Evolutionary conservation across 148 eudicot genomes (phyloP), one percentile per base, ranked within the genome.

Genomic region (Chenopodium formosanum): DNA sequence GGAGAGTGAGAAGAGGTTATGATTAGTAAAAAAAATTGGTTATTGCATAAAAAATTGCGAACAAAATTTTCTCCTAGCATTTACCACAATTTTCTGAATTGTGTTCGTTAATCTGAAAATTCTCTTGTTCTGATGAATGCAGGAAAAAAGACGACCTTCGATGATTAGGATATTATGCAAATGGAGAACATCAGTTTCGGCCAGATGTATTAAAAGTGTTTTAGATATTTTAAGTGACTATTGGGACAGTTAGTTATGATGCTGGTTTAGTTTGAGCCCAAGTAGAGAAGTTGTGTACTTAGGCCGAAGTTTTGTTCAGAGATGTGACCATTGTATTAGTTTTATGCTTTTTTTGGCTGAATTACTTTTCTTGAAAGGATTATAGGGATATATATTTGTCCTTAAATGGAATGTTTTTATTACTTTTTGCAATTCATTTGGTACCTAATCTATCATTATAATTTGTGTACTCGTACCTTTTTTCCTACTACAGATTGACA

Each of bases 101-200:
- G 7, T 40, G 44, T 40, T 40, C 1, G 44, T 40, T 40, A 40
- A 5, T 40, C 5, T 25, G 25, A 25, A 19, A 6, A 23, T 5
- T 27, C 0, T 9, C 5, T 40, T 40, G 4, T 6, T 14, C 47
- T 74, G 50, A 31, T 31, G 7, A 62, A 27, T 67, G 77, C 85
- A 85, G 88, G 88, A 46, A 85, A 82, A 78, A 85, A 85, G 88
- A 85, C 85, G 2, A 65, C 80, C 66, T 85, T 82, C 6, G 85
- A 53, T 12, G 85, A 83, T 76, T 44, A 70, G n/a, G 27, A 20
- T 60, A 23, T 31, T 10, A 50, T 40, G 60, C 75, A 46, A 44
- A 82, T 11, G 20, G 60, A 65, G 34, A 50, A 22, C 13, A 46
- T 65, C 48, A 34, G 14, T 14, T 70, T 19, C 37, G 17, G 50